Evolutionary conservation across 2,329 filamentous ascomycete genomes (phyloP), one percentile per base, ranked within the genome.

Genomic region (Cordyceps militaris): DNA sequence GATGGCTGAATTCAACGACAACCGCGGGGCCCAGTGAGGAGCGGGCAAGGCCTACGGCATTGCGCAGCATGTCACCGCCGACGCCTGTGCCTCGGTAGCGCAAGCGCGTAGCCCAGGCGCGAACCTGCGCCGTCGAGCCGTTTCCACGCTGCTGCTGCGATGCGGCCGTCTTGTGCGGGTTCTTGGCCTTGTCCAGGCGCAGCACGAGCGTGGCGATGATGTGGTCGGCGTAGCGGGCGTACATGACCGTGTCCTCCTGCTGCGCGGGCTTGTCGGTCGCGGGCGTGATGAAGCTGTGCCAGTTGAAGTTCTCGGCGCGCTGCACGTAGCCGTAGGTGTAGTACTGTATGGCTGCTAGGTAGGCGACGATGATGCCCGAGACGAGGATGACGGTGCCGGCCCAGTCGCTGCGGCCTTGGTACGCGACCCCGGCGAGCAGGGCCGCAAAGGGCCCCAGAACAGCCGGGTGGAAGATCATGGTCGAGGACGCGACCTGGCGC

Each of bases 91-190:
- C 75, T 21, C 91, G 79, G 70, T 91, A 94, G 63, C 79, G 78
- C 51, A 85, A 71, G 68, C 78, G 80, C 0, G 91, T 89, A 1
- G 90, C 92, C 90, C 91, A 96, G 3, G 87, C 91, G 16, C 88
- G 82, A 54, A 96, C 84, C 32, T 88, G 72, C 3, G 84, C 87
- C 59, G 77, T 79, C 48, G 82, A 82, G 26, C 79, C 79, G 62
- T 75, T 75, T 63, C 46, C 49, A 24, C 58, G 38, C 4, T 50
- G 36, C 9, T 56, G 54, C 16, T 21, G 16, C n/a, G 38, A 40
- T 1, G 48, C 50, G 21, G 58, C 57, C 7, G 14, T 43, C 16
- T 44, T 32, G 7, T 23, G 30, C 3, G 30, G 11, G 2, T 3
- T 11, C 16, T 55, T 34, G 26, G 63, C 63, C 43, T 72, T 70